Evolutionary conservation across 768 basidiomycete genomes (phyloP).

Genomic region (Boletus vermiculosoides): DNA sequence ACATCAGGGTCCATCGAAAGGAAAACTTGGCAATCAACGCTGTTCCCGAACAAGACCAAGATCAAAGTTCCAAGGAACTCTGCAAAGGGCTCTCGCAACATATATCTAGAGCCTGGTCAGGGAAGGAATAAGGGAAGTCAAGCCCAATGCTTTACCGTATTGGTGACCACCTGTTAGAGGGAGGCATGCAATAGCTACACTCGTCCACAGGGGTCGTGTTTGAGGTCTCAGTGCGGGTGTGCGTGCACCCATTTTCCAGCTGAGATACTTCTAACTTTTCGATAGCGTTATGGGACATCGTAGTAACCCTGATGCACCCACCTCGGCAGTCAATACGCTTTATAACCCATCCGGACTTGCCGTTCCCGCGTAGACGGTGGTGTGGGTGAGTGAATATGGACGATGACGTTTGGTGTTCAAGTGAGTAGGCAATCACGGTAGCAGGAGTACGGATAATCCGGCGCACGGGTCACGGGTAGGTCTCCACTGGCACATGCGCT

Average conservation of each 20-base stretch:
- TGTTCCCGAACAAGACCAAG: constrained; percentile 53
- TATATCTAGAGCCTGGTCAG: constrained; percentile 28
- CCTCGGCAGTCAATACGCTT: background rate
- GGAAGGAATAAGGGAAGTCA: background rate
- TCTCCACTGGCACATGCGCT: no score
- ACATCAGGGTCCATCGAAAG: constrained; percentile 44
- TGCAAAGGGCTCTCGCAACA: constrained; percentile 54
- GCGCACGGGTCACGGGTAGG: no score
- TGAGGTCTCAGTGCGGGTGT: background rate
- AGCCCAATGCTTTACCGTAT: constrained; percentile 40
- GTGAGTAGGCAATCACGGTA: no score
- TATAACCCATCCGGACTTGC: no score
- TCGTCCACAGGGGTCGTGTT: background rate
- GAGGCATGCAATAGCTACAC: constrained; percentile 3
- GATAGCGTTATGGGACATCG: background rate
- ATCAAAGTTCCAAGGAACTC: constrained; percentile 58
- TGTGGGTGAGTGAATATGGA: no score
- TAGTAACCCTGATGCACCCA: background rate
- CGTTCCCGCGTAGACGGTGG: no score
- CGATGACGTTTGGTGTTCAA: no score
- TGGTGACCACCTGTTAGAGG: constrained; percentile 51
- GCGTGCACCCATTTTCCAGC: background rate
- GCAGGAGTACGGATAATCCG: no score
- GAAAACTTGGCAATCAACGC: constrained; percentile 53
- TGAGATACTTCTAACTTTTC: background rate